Conservation (phyloP, 192 early-diverging fungal genomes). For the Coemansia sp. region DNA sequence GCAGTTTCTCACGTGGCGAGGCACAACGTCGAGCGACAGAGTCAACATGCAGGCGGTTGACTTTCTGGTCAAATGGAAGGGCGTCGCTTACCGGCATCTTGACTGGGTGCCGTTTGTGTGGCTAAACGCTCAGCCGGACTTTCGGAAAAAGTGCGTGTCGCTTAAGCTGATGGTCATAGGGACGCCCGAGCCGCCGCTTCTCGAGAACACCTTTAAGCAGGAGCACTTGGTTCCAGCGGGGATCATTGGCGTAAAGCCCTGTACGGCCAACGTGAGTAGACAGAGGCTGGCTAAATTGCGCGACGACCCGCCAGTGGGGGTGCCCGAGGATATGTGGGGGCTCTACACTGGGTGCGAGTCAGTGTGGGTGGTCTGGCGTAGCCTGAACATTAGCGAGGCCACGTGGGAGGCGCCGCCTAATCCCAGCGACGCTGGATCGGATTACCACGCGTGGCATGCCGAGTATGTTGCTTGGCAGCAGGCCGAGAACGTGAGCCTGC, state of each 20-base stretch:
- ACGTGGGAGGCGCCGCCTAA: conserved; percentile 43
- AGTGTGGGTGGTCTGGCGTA: conserved; percentile 29
- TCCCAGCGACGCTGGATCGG: conserved; percentile 11
- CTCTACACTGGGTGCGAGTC: conserved; percentile 9
- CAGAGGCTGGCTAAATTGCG: conserved; percentile 7
- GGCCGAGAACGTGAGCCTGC: conserved; percentile 24
- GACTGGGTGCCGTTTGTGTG: conserved; percentile 41
- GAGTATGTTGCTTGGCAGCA: conserved; percentile 16
- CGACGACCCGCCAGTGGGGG: not conserved
- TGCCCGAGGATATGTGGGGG: not conserved
- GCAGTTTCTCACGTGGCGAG: conserved; percentile 23
- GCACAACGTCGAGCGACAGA: not conserved
- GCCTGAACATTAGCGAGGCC: conserved; percentile 12
- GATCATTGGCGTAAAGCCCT: conserved; percentile 9
- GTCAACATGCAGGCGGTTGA: conserved; percentile 5
- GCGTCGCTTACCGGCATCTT: conserved; percentile 33
- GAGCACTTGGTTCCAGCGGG: not conserved
- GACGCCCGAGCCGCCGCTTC: not conserved
- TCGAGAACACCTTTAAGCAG: conserved; percentile 7
- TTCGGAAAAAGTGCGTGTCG: conserved; percentile 7
- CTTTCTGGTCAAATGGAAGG: conserved; percentile 29
- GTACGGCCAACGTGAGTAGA: not conserved
- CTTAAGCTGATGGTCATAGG: not conserved
- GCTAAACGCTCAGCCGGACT: conserved; percentile 3
- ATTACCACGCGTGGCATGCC: conserved; percentile 17